These are phyloP conservation scores for Stephania japonica DNA, from an alignment of 164 flowering plant species.

Conservation along the genomic window DNA sequence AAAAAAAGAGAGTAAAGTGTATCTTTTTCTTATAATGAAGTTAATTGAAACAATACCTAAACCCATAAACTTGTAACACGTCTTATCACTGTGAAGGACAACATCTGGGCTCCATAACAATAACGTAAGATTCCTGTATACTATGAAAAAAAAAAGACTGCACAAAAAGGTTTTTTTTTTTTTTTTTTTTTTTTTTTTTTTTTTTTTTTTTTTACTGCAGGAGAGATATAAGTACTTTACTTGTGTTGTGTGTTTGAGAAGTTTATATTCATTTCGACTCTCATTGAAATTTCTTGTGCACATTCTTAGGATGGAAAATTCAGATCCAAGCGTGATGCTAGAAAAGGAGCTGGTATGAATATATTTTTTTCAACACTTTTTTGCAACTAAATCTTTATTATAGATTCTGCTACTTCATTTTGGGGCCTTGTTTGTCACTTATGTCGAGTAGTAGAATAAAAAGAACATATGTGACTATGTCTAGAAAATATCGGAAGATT, in stretches of 20 bases:
- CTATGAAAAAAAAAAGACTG: too few relatives aligned
- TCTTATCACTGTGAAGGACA: too few relatives aligned
- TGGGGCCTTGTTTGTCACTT: too few relatives aligned
- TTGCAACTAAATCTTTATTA: neutral
- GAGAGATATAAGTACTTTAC: too few relatives aligned
- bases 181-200: too few relatives aligned
- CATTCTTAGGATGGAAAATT: constrained; percentile 82
- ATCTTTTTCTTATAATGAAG: neutral
- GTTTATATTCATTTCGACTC: neutral
- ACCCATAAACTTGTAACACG: neutral
- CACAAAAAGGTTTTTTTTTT: too few relatives aligned
- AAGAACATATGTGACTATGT: neutral
- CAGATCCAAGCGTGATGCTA: constrained; percentile 91
- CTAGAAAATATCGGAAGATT: neutral
- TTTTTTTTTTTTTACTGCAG: too few relatives aligned
- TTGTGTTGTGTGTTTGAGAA: neutral
- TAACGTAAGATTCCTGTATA: too few relatives aligned
- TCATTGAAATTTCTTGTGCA: constrained; percentile 11
- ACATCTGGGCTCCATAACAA: too few relatives aligned
- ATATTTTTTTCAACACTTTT: neutral
- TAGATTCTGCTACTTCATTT: neutral
- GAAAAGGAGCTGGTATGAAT: constrained; percentile 82
- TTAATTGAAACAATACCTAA: neutral
- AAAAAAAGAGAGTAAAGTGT: neutral
- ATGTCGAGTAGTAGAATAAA: neutral